Evolutionary conservation across 805 yeast genomes (phyloP), one percentile per base, ranked within the genome.

Genomic region (Candida boidinii): DNA sequence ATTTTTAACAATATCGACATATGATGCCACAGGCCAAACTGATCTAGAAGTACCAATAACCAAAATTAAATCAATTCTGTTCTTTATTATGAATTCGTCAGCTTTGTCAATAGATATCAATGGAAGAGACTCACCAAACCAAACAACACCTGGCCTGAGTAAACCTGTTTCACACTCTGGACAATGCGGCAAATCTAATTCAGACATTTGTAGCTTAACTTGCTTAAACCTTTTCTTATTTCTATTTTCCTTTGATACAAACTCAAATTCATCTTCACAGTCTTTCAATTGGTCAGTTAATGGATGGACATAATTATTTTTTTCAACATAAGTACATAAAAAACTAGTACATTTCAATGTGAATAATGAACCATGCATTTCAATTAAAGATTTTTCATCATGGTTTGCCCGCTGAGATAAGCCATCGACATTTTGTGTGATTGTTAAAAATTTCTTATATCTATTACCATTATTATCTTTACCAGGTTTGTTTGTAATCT

Each of bases 81-180:
- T 61, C 9, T 60, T 47, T 42, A 73, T 68, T 5, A 85, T 65
- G 44, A 82, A 86, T 28, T 70, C 73, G 56, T 86, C 95, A 5
- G 84, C 85, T 27, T 58, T 58, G 39, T 76, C 78, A 36, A 87
- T 69, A 10, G 66, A 68, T 30, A 58, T 58, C 34, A 83, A 53
- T 0, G 94, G 85, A 28, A 87, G 58, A 12, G 86, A 68, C 54
- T 87, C 96, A n/a, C 96, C 96, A 56, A 81, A 85, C 96, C 95
- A 87, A 5, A 86, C 88, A 3, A 87, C 94, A 0, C 92, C 95
- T 0, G 96, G 96, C 16, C 96, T 63, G 37, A 87, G 56, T 10
- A 81, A 50, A 0, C 78, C 79, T 4, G 64, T 66, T n/a, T 61
- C 50, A 50, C 96, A 87, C 9, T 58, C 58, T 0, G 95, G 95